These are phyloP conservation scores for Aaosphaeria arxii DNA, from an alignment of 2,329 filamentous ascomycete species.

Conservation along the genomic window DNA sequence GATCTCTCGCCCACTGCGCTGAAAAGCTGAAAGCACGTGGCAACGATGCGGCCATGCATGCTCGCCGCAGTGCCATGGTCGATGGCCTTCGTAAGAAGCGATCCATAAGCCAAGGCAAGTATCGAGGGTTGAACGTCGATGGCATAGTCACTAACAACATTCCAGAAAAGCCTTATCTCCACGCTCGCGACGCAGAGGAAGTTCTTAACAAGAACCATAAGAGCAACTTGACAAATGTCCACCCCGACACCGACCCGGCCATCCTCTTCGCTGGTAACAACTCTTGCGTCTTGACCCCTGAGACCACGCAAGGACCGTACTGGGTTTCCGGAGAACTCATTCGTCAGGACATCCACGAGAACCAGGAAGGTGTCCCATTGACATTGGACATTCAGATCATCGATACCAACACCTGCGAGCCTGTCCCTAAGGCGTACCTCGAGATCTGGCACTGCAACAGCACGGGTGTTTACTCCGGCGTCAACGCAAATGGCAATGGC, in stretches of 20 bases:
- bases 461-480: conserved; percentile 31
- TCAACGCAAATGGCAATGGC: conserved; percentile 43
- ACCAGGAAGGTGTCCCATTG: conserved; percentile 48
- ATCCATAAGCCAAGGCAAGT: conserved; percentile 17
- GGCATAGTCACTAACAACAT: conserved; percentile 4
- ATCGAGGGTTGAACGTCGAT: background rate
- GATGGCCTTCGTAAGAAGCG: conserved; percentile 40
- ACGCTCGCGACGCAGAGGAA: conserved; percentile 23
- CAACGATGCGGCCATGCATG: conserved; percentile 40
- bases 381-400: conserved; percentile 54
- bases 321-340: conserved; percentile 52
- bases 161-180: conserved; percentile 23
- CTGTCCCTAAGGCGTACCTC: conserved; percentile 47
- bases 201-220: conserved; percentile 27
- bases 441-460: conserved; percentile 53
- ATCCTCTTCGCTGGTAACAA: conserved; percentile 31
- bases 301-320: conserved; percentile 32
- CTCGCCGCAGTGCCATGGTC: conserved; percentile 41
- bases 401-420: conserved; percentile 54
- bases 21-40: conserved; percentile 39
- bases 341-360: conserved; percentile 48
- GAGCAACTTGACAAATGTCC: conserved; percentile 27
- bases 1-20: conserved; percentile 42
- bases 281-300: conserved; percentile 33
- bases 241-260: conserved; percentile 20